Base-by-base conservation (phyloP, 2,329 filamentous ascomycete species). In the Myriosclerotinia duriaeana region DNA sequence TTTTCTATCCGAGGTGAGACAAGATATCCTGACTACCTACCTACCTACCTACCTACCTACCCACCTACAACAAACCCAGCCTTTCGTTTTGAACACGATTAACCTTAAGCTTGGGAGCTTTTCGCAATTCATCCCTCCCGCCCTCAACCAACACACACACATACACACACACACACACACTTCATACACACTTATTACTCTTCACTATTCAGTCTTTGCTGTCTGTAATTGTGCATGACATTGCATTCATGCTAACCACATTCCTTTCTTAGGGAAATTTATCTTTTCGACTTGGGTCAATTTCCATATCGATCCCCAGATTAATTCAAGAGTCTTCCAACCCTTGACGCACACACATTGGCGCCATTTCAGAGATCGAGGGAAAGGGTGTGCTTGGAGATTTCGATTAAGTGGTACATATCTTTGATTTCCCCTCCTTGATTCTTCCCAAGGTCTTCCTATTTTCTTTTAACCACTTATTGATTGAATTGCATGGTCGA, bases 1-100 rank as follows among this genome's bases (percentile, higher is more conserved):
- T 68, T 67, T 72, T 55, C 69, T 26, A 65, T 70, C 69, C 69
- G 69, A 74, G 72, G 73, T 75, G 68, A 74, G 74, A 74, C 71
- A 71, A 56, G 65, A 40, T 60, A 14, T 55, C 67, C 68, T 62
- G 42, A 52, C 30, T 50, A 20, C 46, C 11, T 11, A 20, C 22
- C 4, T 55, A 56, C 65, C 4, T 55, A 56, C 65, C 30, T 50
- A 20, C 46, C 11, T 11, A 20, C 22, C 30, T 50, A 20, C 46
- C 11, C 6, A 20, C 22, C 4, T 55, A 56, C 65, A 44, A 48
- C 55, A 64, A n/a, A 40, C 55, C 69, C 69, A 72, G 72, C 72
- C 70, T 60, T 60, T 72, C 71, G 30, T 70, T 66, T 71, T 69
- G 66, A 64, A 66, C 67, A 66, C 65, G 68, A 66, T 67, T 69